Percentiles rank a stretch among this genome's conserved stretches.
phyloP scores from a whole-genome alignment of 2,329 filamentous ascomycete species.

The Colletotrichum karsti region DNA sequence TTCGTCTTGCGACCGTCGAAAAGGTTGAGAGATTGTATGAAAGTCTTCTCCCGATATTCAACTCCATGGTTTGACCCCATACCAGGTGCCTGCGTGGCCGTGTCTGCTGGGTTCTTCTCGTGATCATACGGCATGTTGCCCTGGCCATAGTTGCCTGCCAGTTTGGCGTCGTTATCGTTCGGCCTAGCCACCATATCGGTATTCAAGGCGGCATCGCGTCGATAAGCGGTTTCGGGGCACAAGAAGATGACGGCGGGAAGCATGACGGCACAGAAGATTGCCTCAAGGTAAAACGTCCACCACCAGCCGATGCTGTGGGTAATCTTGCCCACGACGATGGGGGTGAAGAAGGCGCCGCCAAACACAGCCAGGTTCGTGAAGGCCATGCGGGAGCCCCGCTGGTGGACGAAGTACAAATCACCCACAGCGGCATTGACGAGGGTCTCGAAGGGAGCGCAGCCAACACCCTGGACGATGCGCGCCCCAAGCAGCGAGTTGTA shows the following conservation, averaged over 20 bases:
- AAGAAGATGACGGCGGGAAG: constrained; percentile 79
- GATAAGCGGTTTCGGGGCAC: constrained; percentile 82
- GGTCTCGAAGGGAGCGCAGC: constrained; percentile 87
- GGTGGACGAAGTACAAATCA: constrained; percentile 89
- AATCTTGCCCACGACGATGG: constrained; percentile 90
- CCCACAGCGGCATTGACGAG: constrained; percentile 89
- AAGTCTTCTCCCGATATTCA: constrained; percentile 63
- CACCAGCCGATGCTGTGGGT: constrained; percentile 79
- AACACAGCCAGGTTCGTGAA: constrained; percentile 70
- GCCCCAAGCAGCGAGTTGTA: constrained; percentile 81
- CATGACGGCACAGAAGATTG: constrained; percentile 80
- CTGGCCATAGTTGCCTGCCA: neutral
- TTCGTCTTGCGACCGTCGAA: constrained; percentile 87
- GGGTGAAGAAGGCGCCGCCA: constrained; percentile 72
- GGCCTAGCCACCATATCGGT: constrained; percentile 67
- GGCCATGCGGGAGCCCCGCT: constrained; percentile 88
- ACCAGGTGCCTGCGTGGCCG: neutral
- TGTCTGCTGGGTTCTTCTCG: neutral
- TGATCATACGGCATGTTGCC: neutral
- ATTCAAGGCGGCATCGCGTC: constrained; percentile 72
- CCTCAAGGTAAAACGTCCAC: constrained; percentile 89
- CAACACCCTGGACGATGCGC: constrained; percentile 86
- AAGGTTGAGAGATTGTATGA: constrained; percentile 66
- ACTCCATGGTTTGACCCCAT: constrained; percentile 15
- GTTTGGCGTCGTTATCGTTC: constrained; percentile 35